These are phyloP conservation scores for Chaetomiaceae sp. DNA, from an alignment of 2,329 filamentous ascomycete species.

Conservation along the genomic window DNA sequence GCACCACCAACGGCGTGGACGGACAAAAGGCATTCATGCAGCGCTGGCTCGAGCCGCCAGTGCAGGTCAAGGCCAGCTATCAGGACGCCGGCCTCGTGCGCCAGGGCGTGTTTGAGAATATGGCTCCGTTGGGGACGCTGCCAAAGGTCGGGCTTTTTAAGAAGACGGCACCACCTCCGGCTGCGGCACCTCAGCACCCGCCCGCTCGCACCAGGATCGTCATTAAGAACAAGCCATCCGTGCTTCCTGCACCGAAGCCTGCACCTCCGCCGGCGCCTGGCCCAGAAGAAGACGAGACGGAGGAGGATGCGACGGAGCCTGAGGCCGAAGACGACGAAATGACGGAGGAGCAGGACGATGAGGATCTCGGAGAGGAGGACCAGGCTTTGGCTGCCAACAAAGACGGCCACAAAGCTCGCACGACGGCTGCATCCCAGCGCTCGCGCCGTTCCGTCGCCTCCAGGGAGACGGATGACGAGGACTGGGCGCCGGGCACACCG, in stretches of 20 bases:
- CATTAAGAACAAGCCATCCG: conserved; percentile 33
- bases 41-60: conserved; percentile 55
- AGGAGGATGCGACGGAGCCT: conserved; percentile 27
- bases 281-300: conserved; percentile 27
- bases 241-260: neutral
- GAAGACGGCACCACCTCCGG: conserved; percentile 34
- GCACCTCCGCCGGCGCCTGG: conserved; percentile 18
- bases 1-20: conserved; percentile 23
- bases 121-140: conserved; percentile 73
- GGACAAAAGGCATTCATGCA: conserved; percentile 49
- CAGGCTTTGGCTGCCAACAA: conserved; percentile 11
- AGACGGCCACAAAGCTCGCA: conserved; percentile 8
- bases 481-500: conserved; percentile 15
- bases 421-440: conserved; percentile 12
- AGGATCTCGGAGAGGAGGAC: conserved; percentile 6
- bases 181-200: conserved; percentile 18
- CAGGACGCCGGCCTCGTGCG: conserved; percentile 71
- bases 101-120: conserved; percentile 73
- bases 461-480: conserved; percentile 18
- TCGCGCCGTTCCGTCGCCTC: conserved; percentile 21
- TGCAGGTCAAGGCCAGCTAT: conserved; percentile 65
- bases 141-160: conserved; percentile 62
- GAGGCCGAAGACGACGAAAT: conserved; percentile 27
- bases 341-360: conserved; percentile 17
- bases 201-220: conserved; percentile 41